Percentiles rank a stretch among this genome's conserved stretches.
Conservation (phyloP, 208 protist species). For the Wallacemonas sp. region DNA sequence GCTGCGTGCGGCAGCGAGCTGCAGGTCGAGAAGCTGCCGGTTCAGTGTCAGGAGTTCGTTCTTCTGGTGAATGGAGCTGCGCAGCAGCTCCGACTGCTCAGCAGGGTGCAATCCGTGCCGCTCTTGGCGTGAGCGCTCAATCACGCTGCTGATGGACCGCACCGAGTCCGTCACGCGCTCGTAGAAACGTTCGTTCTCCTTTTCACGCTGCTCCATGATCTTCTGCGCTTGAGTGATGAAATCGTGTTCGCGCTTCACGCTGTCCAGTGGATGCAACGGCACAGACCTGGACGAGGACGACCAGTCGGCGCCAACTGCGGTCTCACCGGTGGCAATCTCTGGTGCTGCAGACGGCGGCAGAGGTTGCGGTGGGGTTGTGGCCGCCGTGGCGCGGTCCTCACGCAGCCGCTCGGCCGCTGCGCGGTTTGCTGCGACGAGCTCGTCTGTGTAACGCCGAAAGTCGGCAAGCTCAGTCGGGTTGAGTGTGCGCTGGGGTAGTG, state of each 20-base stretch:
- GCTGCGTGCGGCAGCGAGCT: slow-evolving; percentile 36
- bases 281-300: no score
- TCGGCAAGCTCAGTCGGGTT: slow-evolving; percentile 36
- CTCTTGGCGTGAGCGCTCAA: slow-evolving; percentile 9
- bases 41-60: slow-evolving; percentile 69
- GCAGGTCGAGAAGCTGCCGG: slow-evolving; percentile 64
- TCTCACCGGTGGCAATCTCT: no score
- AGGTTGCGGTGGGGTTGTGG: not conserved
- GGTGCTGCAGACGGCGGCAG: not conserved
- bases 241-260: slow-evolving; percentile 37
- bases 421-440: slow-evolving; percentile 36
- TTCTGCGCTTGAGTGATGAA: slow-evolving; percentile 48
- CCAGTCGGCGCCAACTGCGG: no score
- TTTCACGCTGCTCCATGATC: slow-evolving; percentile 34
- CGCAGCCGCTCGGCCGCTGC: not conserved
- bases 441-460: slow-evolving; percentile 66
- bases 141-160: slow-evolving; percentile 13
- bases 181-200: slow-evolving; percentile 51
- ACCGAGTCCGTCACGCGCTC: slow-evolving; percentile 33
- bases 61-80: slow-evolving; percentile 63
- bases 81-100: slow-evolving; percentile 65
- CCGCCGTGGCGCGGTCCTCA: not conserved
- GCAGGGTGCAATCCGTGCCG: slow-evolving; percentile 34
- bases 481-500: slow-evolving; percentile 23
- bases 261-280: not conserved